phyloP scores from a whole-genome alignment of 768 basidiomycete genomes.

The Omphalotus guepiniiformis region DNA sequence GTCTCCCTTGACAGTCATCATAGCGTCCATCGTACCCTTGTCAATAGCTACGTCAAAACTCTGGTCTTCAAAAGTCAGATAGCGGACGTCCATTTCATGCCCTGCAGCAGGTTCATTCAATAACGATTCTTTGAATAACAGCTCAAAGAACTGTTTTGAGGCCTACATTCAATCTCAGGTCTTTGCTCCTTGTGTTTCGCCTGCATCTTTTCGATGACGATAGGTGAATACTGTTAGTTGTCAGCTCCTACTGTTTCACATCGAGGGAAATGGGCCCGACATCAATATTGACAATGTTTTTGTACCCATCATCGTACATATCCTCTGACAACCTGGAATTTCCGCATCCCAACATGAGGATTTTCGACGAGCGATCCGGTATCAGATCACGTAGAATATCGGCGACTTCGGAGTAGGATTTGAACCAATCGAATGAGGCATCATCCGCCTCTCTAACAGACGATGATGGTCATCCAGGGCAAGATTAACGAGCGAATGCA shows the following conservation, averaged over 20 bases:
- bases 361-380: slow-evolving; percentile 53
- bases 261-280: slow-evolving; percentile 33
- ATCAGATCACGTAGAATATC: slow-evolving; percentile 56
- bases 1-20: slow-evolving; percentile 80
- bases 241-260: background rate
- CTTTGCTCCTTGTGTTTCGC: slow-evolving; percentile 42
- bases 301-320: slow-evolving; percentile 87
- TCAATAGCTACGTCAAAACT: slow-evolving; percentile 81
- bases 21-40: slow-evolving; percentile 91
- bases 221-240: slow-evolving; percentile 57
- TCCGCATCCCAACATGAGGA: slow-evolving; percentile 82
- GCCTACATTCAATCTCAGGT: slow-evolving; percentile 70
- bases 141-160: background rate
- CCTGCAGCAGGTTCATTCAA: slow-evolving; percentile 45
- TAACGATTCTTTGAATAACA: background rate
- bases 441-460: slow-evolving; percentile 50
- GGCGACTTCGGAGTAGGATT: slow-evolving; percentile 71
- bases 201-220: slow-evolving; percentile 74
- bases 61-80: slow-evolving; percentile 52
- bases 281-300: slow-evolving; percentile 74
- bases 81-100: slow-evolving; percentile 81
- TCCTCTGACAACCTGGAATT: slow-evolving; percentile 80
- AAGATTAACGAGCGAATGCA: slow-evolving; percentile 7
- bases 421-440: slow-evolving; percentile 83
- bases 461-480: background rate